phyloP scores from a whole-genome alignment of 768 basidiomycete genomes.

The Chalciporus sphaerocephalus region DNA sequence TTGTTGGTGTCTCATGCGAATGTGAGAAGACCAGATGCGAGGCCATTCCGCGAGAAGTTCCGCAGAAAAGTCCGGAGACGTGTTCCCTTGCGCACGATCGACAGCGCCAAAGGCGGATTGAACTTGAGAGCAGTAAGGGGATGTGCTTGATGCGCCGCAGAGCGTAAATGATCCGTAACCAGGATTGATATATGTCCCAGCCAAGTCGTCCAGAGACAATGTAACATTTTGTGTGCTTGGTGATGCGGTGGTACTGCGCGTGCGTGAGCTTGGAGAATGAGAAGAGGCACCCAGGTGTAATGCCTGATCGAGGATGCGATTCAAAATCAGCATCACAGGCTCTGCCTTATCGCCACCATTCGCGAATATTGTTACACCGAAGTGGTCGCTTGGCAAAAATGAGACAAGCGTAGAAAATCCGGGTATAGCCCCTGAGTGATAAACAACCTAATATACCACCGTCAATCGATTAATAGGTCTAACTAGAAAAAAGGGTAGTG shows the following conservation, averaged over 20 bases:
- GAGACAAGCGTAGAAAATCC: slow-evolving; percentile 31
- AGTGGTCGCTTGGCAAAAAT: slow-evolving; percentile 34
- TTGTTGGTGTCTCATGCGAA: slow-evolving; percentile 25
- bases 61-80: background rate
- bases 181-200: slow-evolving; percentile 35
- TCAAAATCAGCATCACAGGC: slow-evolving; percentile 4
- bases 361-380: slow-evolving; percentile 36
- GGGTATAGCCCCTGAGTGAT: slow-evolving; percentile 33
- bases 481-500: background rate
- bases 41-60: slow-evolving; percentile 33
- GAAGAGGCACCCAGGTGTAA: slow-evolving; percentile 6
- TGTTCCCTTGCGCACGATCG: slow-evolving; percentile 12
- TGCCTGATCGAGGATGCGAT: slow-evolving; percentile 24
- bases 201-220: slow-evolving; percentile 23
- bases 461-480: background rate
- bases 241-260: background rate
- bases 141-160: slow-evolving; percentile 28
- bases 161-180: slow-evolving; percentile 39
- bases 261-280: background rate
- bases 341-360: slow-evolving; percentile 24
- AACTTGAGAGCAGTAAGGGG: slow-evolving; percentile 23
- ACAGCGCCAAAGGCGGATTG: slow-evolving; percentile 27
- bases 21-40: slow-evolving; percentile 36
- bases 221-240: background rate
- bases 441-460: slow-evolving; percentile 27